A percentile compares a stretch with the other conserved stretches of the same genome.
Evolutionary conservation across 75 land plant species (phyloP).

Genomic region (Larix kaempferi): DNA sequence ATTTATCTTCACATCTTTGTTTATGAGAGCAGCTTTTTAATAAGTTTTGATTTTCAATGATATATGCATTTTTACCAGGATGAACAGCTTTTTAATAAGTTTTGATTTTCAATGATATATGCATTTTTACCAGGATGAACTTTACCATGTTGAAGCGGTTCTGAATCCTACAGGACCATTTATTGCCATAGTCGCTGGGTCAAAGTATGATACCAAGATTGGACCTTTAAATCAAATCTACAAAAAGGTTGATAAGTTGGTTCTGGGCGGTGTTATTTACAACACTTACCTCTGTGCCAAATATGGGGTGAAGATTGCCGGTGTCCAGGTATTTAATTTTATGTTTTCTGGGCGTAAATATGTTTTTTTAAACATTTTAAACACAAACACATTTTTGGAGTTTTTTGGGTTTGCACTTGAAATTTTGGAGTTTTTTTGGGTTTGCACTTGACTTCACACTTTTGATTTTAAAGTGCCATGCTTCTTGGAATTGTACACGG

Average conservation of each 20-base stretch:
- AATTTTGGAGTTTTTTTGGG: neutral
- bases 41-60: no score
- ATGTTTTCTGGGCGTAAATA: neutral
- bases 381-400: no score
- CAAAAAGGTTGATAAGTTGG: conserved; percentile 44
- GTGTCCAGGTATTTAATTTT: conserved; percentile 30
- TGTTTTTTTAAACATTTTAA: neutral
- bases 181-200: conserved; percentile 47
- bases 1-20: neutral
- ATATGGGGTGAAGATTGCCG: conserved; percentile 48
- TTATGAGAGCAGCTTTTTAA: no score
- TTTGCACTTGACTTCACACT: neutral
- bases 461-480: no score
- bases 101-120: no score
- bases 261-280: conserved; percentile 46
- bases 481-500: no score
- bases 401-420: neutral
- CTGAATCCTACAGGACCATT: conserved; percentile 35
- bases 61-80: no score
- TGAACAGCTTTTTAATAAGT: no score
- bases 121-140: conserved; percentile 27
- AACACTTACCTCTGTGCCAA: conserved; percentile 55
- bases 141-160: conserved; percentile 34
- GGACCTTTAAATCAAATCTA: conserved; percentile 44
- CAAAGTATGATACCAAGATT: conserved; percentile 56